Evolutionary conservation across 352 stramenopile genomes (phyloP).

Genomic region (Globisporangium solare): DNA sequence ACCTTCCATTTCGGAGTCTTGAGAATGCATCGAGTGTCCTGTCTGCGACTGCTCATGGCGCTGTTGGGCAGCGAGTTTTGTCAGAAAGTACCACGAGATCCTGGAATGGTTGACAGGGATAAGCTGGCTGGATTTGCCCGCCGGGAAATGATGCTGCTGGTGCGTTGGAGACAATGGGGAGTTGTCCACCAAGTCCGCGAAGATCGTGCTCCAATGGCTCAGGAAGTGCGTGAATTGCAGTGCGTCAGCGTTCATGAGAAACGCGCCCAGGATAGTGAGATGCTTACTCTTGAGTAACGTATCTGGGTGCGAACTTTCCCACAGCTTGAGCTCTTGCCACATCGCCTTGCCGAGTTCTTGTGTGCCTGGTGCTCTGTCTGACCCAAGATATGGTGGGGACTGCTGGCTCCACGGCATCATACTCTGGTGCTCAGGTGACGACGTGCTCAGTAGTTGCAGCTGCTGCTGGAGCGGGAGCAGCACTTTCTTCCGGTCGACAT

Average conservation of each 20-base stretch:
- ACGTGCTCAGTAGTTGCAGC: not conserved
- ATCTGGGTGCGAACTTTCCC: constrained; percentile 30
- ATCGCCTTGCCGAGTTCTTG: constrained; percentile 16
- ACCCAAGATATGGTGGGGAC: too few relatives aligned
- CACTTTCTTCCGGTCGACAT: constrained; percentile 13
- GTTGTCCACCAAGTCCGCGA: constrained; percentile 14
- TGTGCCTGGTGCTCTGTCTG: too few relatives aligned
- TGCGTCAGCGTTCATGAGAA: constrained; percentile 30
- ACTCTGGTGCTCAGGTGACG: too few relatives aligned
- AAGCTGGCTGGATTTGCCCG: not conserved
- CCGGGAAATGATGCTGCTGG: constrained; percentile 8
- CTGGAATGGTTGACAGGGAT: not conserved
- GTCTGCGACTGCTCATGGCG: not conserved
- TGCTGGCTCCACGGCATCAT: too few relatives aligned
- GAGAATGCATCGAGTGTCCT: too few relatives aligned
- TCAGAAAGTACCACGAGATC: constrained; percentile 27
- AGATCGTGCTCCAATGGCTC: constrained; percentile 23
- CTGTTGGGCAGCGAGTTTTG: constrained; percentile 4
- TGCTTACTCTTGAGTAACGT: constrained; percentile 46
- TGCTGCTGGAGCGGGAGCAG: constrained; percentile 11
- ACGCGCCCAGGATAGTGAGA: constrained; percentile 39
- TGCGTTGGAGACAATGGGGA: not conserved
- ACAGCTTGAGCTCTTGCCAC: constrained; percentile 34
- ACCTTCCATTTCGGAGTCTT: too few relatives aligned
- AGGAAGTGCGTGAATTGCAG: constrained; percentile 23